Evolutionary conservation across 202 grass and related monocot species (phyloP).

Genomic region (Panicum virgatum): DNA sequence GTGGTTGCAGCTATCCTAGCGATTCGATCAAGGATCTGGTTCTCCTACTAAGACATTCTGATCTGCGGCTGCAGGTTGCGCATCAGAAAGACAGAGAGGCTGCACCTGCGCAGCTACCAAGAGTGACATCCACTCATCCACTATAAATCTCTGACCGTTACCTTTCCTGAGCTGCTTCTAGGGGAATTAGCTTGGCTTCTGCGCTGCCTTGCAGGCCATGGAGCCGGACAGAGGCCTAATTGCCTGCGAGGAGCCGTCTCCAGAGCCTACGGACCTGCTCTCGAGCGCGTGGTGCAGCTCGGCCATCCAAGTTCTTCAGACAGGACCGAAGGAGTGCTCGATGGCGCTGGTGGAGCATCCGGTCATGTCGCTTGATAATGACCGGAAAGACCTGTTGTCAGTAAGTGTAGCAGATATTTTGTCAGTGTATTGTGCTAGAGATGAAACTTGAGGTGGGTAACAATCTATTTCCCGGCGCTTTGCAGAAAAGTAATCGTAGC

Average conservation of each 20-base stretch:
- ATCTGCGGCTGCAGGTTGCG: conserved; percentile 18
- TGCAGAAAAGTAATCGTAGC: conserved; percentile 66
- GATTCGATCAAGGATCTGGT: conserved; percentile 54
- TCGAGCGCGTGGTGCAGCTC: conserved; percentile 91
- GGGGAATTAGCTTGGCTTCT: conserved; percentile 19
- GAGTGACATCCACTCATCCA: conserved; percentile 23
- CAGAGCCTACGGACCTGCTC: conserved; percentile 66
- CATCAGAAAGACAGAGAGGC: conserved; percentile 32
- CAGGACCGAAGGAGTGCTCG: conserved; percentile 49
- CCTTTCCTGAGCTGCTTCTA: conserved; percentile 32
- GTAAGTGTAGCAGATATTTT: conserved; percentile 45
- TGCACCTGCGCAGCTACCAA: conserved; percentile 41
- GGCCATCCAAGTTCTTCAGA: conserved; percentile 74
- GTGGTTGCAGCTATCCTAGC: conserved; percentile 56
- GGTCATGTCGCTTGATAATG: conserved; percentile 44
- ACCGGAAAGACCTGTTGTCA: conserved; percentile 31
- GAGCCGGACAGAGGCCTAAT: conserved; percentile 27
- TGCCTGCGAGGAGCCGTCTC: conserved; percentile 22
- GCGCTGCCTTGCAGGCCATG: conserved; percentile 13
- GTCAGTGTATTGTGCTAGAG: conserved; percentile 2
- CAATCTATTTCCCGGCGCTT: neutral
- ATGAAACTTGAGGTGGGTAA: conserved; percentile 26
- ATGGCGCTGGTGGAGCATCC: conserved; percentile 71
- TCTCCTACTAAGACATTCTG: conserved; percentile 52
- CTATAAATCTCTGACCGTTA: conserved; percentile 32